Percentiles rank a stretch among this genome's conserved stretches.
phyloP scores from a whole-genome alignment of 768 basidiomycete species.

The Suillus ampliporus region DNA sequence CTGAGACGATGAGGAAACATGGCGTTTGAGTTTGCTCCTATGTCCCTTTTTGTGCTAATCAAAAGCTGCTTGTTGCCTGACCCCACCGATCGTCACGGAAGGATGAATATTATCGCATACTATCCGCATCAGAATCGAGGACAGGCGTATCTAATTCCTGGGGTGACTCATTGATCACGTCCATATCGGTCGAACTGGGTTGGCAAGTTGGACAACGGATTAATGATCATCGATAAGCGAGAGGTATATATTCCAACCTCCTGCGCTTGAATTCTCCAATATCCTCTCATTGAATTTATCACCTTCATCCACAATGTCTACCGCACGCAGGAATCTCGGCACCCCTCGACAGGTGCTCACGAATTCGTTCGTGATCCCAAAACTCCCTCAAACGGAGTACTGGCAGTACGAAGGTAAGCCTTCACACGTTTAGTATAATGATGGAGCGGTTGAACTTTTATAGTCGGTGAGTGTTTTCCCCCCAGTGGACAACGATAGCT shows the following conservation, averaged over 20 bases:
- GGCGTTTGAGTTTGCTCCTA: background rate
- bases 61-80: slow-evolving; percentile 1
- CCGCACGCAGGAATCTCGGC: background rate
- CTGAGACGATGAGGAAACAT: background rate
- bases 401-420: slow-evolving; percentile 41
- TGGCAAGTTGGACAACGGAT: background rate
- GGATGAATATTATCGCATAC: background rate
- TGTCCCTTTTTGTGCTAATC: background rate
- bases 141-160: too few species aligned
- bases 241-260: slow-evolving; percentile 1
- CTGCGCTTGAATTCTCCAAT: background rate
- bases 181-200: slow-evolving; percentile 3
- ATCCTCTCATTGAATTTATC: too few species aligned
- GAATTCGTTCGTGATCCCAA: slow-evolving; percentile 38
- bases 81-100: slow-evolving; percentile 3
- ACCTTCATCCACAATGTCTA: background rate
- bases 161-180: background rate
- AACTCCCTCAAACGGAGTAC: slow-evolving; percentile 32
- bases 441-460: slow-evolving; percentile 13
- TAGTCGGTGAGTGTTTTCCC: slow-evolving; percentile 33
- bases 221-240: background rate
- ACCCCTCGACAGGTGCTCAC: slow-evolving; percentile 32
- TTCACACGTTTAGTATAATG: slow-evolving; percentile 4
- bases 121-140: too few species aligned
- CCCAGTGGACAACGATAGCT: background rate